Evolutionary conservation across 495 filamentous ascomycete genomes (phyloP), one percentile per base, ranked within the genome.

Genomic region (Cercophora scortea): DNA sequence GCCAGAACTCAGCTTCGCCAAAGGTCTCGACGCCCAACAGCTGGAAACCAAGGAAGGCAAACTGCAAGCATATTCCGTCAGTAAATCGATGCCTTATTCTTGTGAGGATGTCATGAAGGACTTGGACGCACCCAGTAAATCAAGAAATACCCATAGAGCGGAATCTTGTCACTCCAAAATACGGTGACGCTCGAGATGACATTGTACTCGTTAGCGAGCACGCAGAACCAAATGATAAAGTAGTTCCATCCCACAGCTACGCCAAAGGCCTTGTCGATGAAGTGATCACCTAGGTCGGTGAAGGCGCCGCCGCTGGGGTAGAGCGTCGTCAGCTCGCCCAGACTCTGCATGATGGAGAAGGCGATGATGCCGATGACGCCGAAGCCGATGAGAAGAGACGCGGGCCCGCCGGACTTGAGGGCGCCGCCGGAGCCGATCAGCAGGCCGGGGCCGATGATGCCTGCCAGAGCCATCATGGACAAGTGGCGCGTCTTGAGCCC

Each of bases 221-320:
- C 76, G 16, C 73, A 65, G 54, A 79, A 67, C 85, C 86, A 89
- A 52, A 78, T 74, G 51, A 87, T 78, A 58, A 81, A 82, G 58
- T 89, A 89, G 58, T 87, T 83, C 85, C 86, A 89, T 32, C 89
- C 89, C 57, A 95, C 89, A 38, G 89, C 86, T 54, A 90, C 90
- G 36, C 87, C 89, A 68, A 90, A 81, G 40, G 84, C 84, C 42
- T 85, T 82, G 62, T 88, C 84, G 49, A 89, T 79, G 55, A 90
- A 82, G 38, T 86, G 79, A 50, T 85, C 74, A 19, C 84, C 84
- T 40, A 89, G 83, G 35, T 82, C 66, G 11, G 71, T 74, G 52
- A 80, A 72, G 13, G 78, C 69, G 41, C 77, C 86, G 36, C 83
- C 83, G 43, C 81, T 75, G 9, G 86, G 86, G 55, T 84, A 89